phyloP scores from a whole-genome alignment of 768 basidiomycete genomes.

The Chlorophyllum brunneum region DNA sequence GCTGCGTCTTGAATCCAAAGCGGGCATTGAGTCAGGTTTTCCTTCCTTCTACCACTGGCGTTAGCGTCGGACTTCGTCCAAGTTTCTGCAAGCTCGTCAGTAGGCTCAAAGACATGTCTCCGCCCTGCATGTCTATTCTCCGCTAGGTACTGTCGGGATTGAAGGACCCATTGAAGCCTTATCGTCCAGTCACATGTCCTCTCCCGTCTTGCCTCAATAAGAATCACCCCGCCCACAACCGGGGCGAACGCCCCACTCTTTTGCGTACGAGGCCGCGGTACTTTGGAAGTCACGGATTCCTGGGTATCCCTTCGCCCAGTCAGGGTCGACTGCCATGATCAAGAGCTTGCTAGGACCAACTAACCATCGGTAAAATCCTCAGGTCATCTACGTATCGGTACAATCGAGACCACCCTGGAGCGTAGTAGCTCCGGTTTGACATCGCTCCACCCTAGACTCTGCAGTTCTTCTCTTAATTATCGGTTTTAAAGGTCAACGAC shows the following conservation, averaged over 20 bases:
- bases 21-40: constrained; percentile 69
- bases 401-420: background rate
- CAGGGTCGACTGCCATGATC: constrained; percentile 27
- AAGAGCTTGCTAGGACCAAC: constrained; percentile 9
- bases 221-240: background rate
- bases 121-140: constrained; percentile 17
- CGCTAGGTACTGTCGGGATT: constrained; percentile 29
- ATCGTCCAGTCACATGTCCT: constrained; percentile 30
- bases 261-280: constrained; percentile 13
- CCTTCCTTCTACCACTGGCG: constrained; percentile 63
- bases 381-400: background rate
- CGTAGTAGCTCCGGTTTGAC: too few species aligned
- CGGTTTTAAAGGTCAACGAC: too few species aligned
- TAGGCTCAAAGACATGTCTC: background rate
- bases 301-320: constrained; percentile 30
- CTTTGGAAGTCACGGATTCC: constrained; percentile 24
- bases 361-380: too few species aligned
- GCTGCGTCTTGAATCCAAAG: constrained; percentile 69
- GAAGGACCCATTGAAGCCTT: constrained; percentile 48
- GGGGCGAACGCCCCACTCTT: background rate
- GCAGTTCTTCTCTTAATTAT: constrained; percentile 41
- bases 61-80: constrained; percentile 29
- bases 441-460: too few species aligned
- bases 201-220: constrained; percentile 4
- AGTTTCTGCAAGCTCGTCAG: constrained; percentile 20